Evolutionary conservation across 352 stramenopile genomes (phyloP).

Genomic region (Peronospora belbahrii): DNA sequence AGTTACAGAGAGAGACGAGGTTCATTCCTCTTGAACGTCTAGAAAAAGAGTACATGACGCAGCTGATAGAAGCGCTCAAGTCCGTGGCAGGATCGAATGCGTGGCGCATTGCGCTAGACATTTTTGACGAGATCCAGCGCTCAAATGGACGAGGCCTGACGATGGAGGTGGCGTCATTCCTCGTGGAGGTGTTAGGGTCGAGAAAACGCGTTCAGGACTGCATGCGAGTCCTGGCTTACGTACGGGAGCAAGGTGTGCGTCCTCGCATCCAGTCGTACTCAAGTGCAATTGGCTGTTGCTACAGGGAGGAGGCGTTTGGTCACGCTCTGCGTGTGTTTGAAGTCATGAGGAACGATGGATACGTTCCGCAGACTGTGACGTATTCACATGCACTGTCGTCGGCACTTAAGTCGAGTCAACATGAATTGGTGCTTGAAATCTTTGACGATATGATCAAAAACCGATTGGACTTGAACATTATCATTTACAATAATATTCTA

Average conservation of each 20-base stretch:
- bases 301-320: conserved; percentile 56
- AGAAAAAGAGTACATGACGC: conserved; percentile 20
- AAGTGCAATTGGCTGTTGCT: conserved; percentile 68
- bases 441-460: conserved; percentile 83
- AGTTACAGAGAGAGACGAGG: conserved; percentile 9
- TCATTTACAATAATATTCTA: conserved; percentile 85
- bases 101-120: conserved; percentile 39
- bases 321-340: conserved; percentile 80
- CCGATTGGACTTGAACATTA: conserved; percentile 55
- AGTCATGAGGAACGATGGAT: conserved; percentile 82
- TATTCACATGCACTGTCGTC: conserved; percentile 80
- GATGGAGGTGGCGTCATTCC: conserved; percentile 39
- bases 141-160: conserved; percentile 30
- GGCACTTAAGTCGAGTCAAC: conserved; percentile 64
- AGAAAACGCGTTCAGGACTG: conserved; percentile 40
- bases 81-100: conserved; percentile 29
- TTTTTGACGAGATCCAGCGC: conserved; percentile 41
- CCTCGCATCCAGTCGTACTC: conserved; percentile 81
- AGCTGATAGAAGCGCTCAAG: conserved; percentile 22
- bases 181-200: conserved; percentile 55
- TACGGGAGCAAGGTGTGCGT: conserved; percentile 55
- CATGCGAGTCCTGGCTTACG: conserved; percentile 58
- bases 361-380: conserved; percentile 67
- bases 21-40: conserved; percentile 14
- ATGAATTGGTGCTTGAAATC: conserved; percentile 83